Conservation (phyloP, 2,329 filamentous ascomycete genomes). For the Alternaria arbusti region DNA sequence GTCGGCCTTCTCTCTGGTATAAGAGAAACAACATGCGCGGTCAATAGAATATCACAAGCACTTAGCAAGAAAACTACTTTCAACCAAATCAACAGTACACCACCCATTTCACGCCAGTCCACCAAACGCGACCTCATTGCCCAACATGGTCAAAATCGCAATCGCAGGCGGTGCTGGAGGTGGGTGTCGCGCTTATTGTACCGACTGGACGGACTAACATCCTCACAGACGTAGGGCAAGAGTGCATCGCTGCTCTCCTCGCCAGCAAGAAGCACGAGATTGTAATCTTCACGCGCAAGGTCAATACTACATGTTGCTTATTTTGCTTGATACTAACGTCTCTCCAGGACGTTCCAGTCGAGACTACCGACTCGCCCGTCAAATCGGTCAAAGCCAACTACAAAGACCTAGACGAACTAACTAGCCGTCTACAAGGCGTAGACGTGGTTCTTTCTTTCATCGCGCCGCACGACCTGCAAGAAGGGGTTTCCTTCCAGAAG, state of each 20-base stretch:
- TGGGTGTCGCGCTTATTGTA: background rate
- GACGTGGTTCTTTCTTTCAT: conserved; percentile 63
- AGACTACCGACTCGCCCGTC: background rate
- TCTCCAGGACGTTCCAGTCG: background rate
- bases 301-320: background rate
- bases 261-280: conserved; percentile 59
- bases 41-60: background rate
- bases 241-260: conserved; percentile 59
- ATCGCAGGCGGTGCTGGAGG: conserved; percentile 19
- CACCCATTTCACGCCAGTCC: too few species aligned
- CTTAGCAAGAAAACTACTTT: background rate
- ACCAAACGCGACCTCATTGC: background rate
- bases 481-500: conserved; percentile 15
- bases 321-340: background rate
- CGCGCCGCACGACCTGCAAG: conserved; percentile 33
- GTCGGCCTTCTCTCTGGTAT: conserved; percentile 4
- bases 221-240: conserved; percentile 55
- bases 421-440: conserved; percentile 49
- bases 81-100: background rate
- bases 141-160: conserved; percentile 21
- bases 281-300: conserved; percentile 51
- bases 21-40: background rate
- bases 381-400: conserved; percentile 4
- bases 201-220: background rate
- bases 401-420: conserved; percentile 2